phyloP scores from a whole-genome alignment of 2,329 filamentous ascomycete species.

The Colletotrichum caudatum region DNA sequence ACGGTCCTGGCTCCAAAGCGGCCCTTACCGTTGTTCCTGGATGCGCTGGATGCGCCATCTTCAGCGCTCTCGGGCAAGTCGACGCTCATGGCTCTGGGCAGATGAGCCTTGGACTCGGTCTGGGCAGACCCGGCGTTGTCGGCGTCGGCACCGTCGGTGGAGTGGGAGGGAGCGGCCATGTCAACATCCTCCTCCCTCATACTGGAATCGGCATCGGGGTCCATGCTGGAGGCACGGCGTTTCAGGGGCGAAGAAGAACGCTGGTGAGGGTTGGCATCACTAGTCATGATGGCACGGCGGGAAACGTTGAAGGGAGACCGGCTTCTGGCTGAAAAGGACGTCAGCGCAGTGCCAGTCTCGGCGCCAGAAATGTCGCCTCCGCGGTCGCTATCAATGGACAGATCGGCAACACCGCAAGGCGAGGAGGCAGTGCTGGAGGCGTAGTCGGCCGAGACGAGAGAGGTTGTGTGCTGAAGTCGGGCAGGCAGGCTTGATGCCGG shows the following conservation, averaged over 20 bases:
- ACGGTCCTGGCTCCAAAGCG: not conserved
- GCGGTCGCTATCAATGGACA: slow-evolving; percentile 68
- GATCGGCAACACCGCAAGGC: slow-evolving; percentile 68
- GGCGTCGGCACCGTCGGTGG: not conserved
- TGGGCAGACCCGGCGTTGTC: slow-evolving; percentile 28
- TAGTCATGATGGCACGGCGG: slow-evolving; percentile 70
- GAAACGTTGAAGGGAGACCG: slow-evolving; percentile 66
- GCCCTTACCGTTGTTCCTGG: slow-evolving; percentile 31
- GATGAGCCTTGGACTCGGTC: slow-evolving; percentile 32
- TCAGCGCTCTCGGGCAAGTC: slow-evolving; percentile 51
- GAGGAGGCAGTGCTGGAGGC: slow-evolving; percentile 69
- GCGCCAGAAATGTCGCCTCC: slow-evolving; percentile 56
- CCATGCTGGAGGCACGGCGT: slow-evolving; percentile 72
- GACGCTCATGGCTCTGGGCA: slow-evolving; percentile 57
- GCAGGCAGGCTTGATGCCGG: slow-evolving; percentile 65
- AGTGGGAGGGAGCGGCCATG: slow-evolving; percentile 28
- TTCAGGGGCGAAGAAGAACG: slow-evolving; percentile 75
- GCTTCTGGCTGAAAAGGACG: slow-evolving; percentile 55
- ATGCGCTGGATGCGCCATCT: slow-evolving; percentile 1
- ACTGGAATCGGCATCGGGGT: slow-evolving; percentile 58
- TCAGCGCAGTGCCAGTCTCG: slow-evolving; percentile 57
- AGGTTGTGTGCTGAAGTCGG: slow-evolving; percentile 59
- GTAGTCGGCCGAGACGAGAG: slow-evolving; percentile 61
- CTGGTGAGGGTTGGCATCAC: slow-evolving; percentile 67
- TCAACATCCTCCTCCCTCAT: slow-evolving; percentile 45